Base-by-base conservation (phyloP, 2,329 filamentous ascomycete species). In the Phialemonium atrogriseum region DNA sequence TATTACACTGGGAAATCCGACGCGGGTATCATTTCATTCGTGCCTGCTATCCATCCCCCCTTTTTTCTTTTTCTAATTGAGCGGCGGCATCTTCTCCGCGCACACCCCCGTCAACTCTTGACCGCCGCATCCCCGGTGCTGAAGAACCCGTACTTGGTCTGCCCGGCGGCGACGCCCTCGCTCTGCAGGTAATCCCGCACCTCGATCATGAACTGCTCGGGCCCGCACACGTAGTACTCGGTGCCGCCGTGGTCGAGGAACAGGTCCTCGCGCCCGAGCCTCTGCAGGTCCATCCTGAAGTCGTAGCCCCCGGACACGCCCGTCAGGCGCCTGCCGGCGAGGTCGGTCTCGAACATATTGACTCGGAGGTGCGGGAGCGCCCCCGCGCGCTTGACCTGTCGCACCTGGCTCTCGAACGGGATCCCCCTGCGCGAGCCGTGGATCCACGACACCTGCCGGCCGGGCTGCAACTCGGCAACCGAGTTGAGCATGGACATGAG, bases 401-500 rank as follows among this genome's bases (percentile, higher is more conserved):
- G 54, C 35, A 80, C 43, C 39, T 76, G 64, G 6, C 65, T 54
- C 33, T 65, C 62, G 47, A 79, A 79, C 1, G 73, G 70, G 1
- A 64, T 57, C 4, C 60, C 56, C 6, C 58, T 59, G 12, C 67
- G 64, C 4, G 70, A 68, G 14, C 70, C 73, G 49, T 79, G 74
- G 34, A 79, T 62, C 62, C 73, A 79, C 23, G 70, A 69, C 26
- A 79, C 50, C 15, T 65, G 64, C 4, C 73, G 62, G 25, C 55
- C 52, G 10, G 60, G 56, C 35, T 63, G 56, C 9, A 58, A 51
- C 30, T 64, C 56, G 11, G 60, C 51, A 21, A 75, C 52, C 5
- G 67, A 66, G 51, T 74, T 73, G 38, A 79, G 57, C 40, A 80
- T 80, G 20, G 74, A 66, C 19, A 76, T 56, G 50, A 80, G 60